A percentile compares a stretch with the other conserved stretches of the same genome.
Conservation (phyloP, 768 basidiomycete species). For the Suillus sp. region DNA sequence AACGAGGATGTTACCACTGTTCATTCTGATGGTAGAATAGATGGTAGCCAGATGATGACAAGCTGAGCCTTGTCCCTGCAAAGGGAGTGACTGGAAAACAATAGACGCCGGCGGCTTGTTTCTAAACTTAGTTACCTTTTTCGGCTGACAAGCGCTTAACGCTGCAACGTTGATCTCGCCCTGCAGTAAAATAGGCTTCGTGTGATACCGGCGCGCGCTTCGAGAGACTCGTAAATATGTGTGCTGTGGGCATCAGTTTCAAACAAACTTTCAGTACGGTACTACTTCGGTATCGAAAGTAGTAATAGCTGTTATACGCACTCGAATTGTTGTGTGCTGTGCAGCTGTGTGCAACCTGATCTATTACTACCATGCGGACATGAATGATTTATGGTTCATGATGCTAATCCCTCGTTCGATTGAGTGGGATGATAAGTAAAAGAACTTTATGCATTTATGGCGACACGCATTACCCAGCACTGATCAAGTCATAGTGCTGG, state of each 20-base stretch:
- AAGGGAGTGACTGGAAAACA: constrained; percentile 1
- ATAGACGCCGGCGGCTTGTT: neutral
- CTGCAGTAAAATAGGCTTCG: neutral
- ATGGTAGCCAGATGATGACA: neutral
- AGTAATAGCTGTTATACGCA: neutral
- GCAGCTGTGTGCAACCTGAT: neutral
- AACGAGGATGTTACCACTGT: constrained; percentile 41
- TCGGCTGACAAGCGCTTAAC: constrained; percentile 1
- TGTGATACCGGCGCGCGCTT: neutral
- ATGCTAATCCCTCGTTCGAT: neutral
- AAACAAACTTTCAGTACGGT: neutral
- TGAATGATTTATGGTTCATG: constrained; percentile 5
- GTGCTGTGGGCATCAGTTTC: neutral
- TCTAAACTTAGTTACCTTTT: constrained; percentile 9
- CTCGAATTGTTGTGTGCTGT: neutral
- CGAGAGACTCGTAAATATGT: neutral
- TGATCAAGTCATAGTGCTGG: neutral
- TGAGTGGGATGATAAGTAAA: neutral
- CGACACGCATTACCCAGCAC: neutral
- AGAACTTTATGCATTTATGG: neutral
- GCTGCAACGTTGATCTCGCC: neutral
- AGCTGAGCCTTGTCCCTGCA: neutral
- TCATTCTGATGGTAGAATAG: constrained; percentile 23
- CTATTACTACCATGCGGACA: constrained; percentile 2
- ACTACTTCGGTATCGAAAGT: neutral